Conservation (phyloP, 306 rosid species). For the Hippophae tibetana region DNA sequence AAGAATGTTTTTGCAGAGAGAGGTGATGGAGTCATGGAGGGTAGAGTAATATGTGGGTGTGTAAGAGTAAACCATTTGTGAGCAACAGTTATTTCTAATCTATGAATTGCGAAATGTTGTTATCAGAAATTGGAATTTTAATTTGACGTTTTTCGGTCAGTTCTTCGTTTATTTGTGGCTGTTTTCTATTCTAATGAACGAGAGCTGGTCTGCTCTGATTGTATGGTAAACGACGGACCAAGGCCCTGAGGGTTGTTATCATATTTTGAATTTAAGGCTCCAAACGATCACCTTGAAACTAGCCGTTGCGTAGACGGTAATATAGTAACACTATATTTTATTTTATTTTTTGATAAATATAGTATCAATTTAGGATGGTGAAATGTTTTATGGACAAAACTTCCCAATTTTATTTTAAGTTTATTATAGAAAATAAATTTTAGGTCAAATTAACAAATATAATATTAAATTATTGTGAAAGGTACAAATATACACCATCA, state of each 20-base stretch:
- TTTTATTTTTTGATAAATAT: too few species aligned
- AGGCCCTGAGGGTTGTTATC: background rate
- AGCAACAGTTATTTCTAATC: conserved; percentile 2
- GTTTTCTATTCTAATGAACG: conserved; percentile 4
- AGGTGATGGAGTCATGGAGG: conserved; percentile 79
- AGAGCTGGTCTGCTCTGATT: background rate
- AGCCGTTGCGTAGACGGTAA: conserved; percentile 39
- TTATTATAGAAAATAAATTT: too few species aligned
- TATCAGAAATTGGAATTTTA: conserved; percentile 5
- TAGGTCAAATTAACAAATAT: too few species aligned
- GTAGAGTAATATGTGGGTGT: conserved; percentile 80
- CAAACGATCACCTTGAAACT: conserved; percentile 50
- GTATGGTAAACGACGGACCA: background rate
- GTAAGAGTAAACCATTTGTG: conserved; percentile 70
- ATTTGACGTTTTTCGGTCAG: conserved; percentile 5
- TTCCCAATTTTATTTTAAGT: too few species aligned
- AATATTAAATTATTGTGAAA: too few species aligned
- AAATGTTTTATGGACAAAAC: too few species aligned
- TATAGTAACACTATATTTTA: too few species aligned
- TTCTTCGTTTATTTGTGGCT: background rate
- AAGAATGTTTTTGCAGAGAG: conserved; percentile 67
- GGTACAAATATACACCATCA: too few species aligned
- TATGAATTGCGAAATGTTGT: conserved; percentile 2
- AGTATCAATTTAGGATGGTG: too few species aligned
- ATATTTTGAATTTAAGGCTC: conserved; percentile 30